Evolutionary conservation across 2,329 filamentous ascomycete species (phyloP).

Genomic region (Trichophyton benhamiae): DNA sequence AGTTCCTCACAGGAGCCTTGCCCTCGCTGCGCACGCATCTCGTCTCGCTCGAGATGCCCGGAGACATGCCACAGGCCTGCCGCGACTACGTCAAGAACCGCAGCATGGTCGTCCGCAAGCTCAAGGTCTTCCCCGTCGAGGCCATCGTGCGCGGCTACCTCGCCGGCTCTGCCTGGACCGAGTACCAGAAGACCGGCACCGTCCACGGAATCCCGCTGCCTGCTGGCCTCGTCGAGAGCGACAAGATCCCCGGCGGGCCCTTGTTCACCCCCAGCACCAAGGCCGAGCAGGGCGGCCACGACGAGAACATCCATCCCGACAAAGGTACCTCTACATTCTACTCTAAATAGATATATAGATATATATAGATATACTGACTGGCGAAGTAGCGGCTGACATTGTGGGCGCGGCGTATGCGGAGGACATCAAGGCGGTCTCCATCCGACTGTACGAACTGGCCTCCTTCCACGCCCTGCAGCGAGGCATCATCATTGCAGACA

Average conservation of each 20-base stretch:
- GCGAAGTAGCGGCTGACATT: conserved; percentile 40
- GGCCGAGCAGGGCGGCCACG: conserved; percentile 63
- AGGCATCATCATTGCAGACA: conserved; percentile 66
- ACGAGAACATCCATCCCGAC: conserved; percentile 73
- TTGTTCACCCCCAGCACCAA: conserved; percentile 78
- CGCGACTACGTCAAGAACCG: conserved; percentile 47
- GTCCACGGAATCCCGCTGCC: conserved; percentile 66
- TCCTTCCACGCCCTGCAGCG: conserved; percentile 33
- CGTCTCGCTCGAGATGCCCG: conserved; percentile 46
- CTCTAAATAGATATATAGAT: too few relatives aligned
- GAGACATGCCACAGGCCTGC: conserved; percentile 37
- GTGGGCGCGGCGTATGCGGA: conserved; percentile 53
- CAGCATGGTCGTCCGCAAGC: conserved; percentile 63
- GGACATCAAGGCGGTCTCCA: conserved; percentile 51
- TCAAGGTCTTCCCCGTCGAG: conserved; percentile 66
- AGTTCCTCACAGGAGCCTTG: conserved; percentile 44
- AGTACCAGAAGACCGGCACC: conserved; percentile 61
- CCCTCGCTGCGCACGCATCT: conserved; percentile 53
- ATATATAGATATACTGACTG: neutral
- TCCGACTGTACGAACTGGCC: conserved; percentile 50
- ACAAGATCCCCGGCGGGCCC: conserved; percentile 52
- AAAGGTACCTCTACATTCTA: conserved; percentile 31
- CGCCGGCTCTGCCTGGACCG: conserved; percentile 70
- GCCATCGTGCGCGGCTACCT: conserved; percentile 84
- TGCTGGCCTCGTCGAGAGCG: conserved; percentile 55